Conservation (phyloP, 352 stramenopile genomes). For the Phytophthora cactorum region DNA sequence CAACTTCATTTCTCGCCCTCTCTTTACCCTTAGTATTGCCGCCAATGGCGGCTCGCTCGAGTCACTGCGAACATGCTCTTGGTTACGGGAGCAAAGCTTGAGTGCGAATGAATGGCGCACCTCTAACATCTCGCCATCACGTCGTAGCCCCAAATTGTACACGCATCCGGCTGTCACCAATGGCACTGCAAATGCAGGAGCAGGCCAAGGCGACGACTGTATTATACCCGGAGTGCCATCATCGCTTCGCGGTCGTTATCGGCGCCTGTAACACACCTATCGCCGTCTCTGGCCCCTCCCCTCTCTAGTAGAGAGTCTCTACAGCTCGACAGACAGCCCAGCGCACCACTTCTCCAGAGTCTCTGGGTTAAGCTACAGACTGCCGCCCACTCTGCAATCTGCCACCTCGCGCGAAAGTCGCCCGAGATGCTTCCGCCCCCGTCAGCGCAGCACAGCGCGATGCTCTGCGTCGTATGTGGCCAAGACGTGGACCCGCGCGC, state of each 20-base stretch:
- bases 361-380: conserved; percentile 14
- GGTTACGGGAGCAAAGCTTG: conserved; percentile 1
- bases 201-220: conserved; percentile 19
- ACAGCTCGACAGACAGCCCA: conserved; percentile 3
- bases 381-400: conserved; percentile 24
- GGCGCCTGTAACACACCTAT: conserved; percentile 20
- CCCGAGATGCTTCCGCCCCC: conserved; percentile 16
- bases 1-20: conserved; percentile 21
- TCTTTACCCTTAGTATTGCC: conserved; percentile 18
- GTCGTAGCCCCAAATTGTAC: conserved; percentile 5
- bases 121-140: conserved; percentile 10
- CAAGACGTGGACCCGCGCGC: conserved; percentile 35
- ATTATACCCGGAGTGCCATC: conserved; percentile 8
- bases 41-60: not conserved
- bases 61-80: too few relatives aligned
- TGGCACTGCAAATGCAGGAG: conserved; percentile 10
- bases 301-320: conserved; percentile 1
- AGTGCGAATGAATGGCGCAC: not conserved
- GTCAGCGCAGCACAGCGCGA: not conserved
- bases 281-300: conserved; percentile 15
- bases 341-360: not conserved
- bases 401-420: conserved; percentile 15
- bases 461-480: conserved; percentile 34
- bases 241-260: conserved; percentile 20
- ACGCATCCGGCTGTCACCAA: conserved; percentile 13